Base-by-base conservation (phyloP, 257 asterid species). In the Paulownia fortunei region DNA sequence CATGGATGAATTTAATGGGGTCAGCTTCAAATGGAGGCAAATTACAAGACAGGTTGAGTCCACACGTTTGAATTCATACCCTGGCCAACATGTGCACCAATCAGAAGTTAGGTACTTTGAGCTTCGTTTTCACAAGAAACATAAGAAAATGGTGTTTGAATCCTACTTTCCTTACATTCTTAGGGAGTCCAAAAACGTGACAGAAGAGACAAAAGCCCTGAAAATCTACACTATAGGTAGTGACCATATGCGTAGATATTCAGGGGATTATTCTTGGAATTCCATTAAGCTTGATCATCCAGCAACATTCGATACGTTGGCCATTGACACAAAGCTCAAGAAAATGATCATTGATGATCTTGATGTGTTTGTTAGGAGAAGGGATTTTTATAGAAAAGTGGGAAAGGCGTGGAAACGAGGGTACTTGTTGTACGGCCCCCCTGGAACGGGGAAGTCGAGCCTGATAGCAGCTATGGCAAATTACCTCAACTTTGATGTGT, bases 401-500 rank as follows among this genome's bases (percentile, higher is more conserved):
- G 91, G 92, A 6, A 86, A 88, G 75, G 89, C 90, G 3, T 88
- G 92, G 92, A 88, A 88, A 68, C 41, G 92, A 2, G 92, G 90
- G 3, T 88, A 88, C 61, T 80, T 88, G 74, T 55, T 88, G 63
- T 83, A 79, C 13, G 92, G 90, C 23, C 90, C 89, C 2, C 90
- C 90, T 0, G 90, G 92, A 10, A 88, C 89, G 2, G 90, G 92
- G 46, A 88, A 88, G 27, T 86, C 92, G 8, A 88, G 92, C 59
- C 61, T 88, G 82, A 80, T 86, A 0, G 92, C 88, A 4, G 90
- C 92, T 1, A 88, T 88, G 88, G 92, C 92, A 2, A 88, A 88
- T 76, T 72, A 86, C 49, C 82, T 88, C 0, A 84, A 84, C 3
- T 88, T 88, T 36, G 92, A 88, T 52, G 81, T 88, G 0, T 88